Percentiles rank a stretch among this genome's conserved stretches.
phyloP scores from a whole-genome alignment of 179 eudicot genomes.

The Spergularia azorica region DNA sequence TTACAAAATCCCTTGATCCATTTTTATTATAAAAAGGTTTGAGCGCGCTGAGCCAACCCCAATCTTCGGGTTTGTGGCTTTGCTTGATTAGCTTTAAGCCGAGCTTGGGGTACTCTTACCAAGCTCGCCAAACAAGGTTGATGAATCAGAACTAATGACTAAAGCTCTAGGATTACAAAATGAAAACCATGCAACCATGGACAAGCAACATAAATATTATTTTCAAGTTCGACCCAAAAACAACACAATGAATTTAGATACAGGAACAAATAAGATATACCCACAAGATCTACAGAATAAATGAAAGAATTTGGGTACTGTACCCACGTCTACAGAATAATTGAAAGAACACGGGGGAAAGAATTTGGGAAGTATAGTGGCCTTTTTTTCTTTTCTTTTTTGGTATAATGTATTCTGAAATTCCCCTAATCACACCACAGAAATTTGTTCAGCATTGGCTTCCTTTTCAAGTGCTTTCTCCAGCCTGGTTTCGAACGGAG shows the following conservation, averaged over 20 bases:
- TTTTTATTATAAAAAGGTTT: too few relatives aligned
- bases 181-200: background rate
- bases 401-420: background rate
- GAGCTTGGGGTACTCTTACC: too few relatives aligned
- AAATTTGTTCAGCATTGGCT: conserved; percentile 16
- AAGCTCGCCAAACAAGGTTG: too few relatives aligned
- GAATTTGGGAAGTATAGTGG: background rate
- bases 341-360: too few relatives aligned
- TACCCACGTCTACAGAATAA: background rate
- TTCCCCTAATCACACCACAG: conserved; percentile 14
- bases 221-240: conserved; percentile 1
- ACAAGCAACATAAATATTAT: background rate
- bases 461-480: conserved; percentile 42
- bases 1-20: too few relatives aligned
- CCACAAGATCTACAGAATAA: background rate
- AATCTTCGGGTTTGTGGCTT: too few relatives aligned
- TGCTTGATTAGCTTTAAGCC: too few relatives aligned
- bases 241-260: background rate
- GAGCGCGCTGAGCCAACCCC: too few relatives aligned
- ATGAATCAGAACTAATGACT: background rate
- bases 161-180: too few relatives aligned
- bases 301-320: background rate
- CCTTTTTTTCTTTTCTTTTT: background rate
- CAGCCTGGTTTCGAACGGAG: conserved; percentile 41
- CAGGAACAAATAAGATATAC: background rate